Evolutionary conservation across 1,284 basidiomycete genomes (phyloP), one percentile per base, ranked within the genome.

Genomic region (Pholiota adiposa): DNA sequence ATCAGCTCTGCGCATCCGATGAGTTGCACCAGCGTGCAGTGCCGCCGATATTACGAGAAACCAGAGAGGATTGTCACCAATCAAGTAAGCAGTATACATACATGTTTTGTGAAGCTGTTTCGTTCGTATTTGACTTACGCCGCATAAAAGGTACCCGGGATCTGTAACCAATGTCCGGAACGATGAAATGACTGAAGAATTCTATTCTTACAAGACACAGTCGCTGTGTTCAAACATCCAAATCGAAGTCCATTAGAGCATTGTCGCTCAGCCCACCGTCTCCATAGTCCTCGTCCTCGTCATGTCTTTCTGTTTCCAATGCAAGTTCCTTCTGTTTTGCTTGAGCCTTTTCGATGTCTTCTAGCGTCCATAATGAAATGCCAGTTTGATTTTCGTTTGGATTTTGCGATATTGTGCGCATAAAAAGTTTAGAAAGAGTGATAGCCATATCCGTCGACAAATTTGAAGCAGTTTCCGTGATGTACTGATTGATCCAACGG

Each of bases 401-500:
- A 67, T 96, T 96, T 76, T 99, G 97, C 8, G 96, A 98, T 73
- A 99, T 99, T 38, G 93, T 92, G 4, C 97, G 87, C 86, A 99
- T 96, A 77, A 99, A 99, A 50, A 96, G 80, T 77, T 98, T 98
- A 59, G 95, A 96, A 61, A 98, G 82, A 3, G 95, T 95, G 61
- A 99, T 80, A 7, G 97, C 97, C 94, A 99, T 98, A 74, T 99
- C 97, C 7, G 96, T 99, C 7, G 97, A 99, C 56, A 99, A 81
- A 75, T 99, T 99, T 9, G 96, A 92, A 38, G 95, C 94, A 0
- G 96, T 93, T 72, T 99, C 97, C 14, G 94, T 97, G 72, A 99
- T 99, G 72, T 98, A 98, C 73, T 97, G 96, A 73, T 98, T 98
- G 70, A 99, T 99, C 97, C 97, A 99, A 55, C 94, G 90, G 1